Evolutionary conservation across 2,329 filamentous ascomycete genomes (phyloP).

Genomic region (Penicillium janthinellum): DNA sequence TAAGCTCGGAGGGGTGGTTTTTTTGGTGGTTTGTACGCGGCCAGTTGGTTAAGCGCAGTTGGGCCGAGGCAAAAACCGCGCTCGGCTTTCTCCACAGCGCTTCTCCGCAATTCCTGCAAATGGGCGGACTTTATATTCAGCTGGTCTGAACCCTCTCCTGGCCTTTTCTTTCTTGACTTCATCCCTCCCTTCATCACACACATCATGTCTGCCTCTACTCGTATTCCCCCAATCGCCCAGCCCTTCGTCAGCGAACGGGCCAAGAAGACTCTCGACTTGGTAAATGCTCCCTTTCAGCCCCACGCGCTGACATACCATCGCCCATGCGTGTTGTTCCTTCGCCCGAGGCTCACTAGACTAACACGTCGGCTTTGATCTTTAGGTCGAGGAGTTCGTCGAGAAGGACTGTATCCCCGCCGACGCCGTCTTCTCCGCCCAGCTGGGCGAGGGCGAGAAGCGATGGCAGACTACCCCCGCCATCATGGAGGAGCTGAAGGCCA

Average conservation of each 20-base stretch:
- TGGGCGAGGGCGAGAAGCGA: conserved; percentile 73
- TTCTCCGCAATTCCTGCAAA: conserved; percentile 28
- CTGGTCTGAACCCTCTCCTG: neutral
- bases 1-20: neutral
- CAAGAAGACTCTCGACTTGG: conserved; percentile 77
- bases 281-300: conserved; percentile 36
- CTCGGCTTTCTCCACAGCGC: conserved; percentile 36
- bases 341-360: neutral
- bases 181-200: conserved; percentile 6
- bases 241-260: conserved; percentile 79
- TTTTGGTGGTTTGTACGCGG: neutral
- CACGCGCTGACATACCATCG: neutral
- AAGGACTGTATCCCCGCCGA: conserved; percentile 92
- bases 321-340: neutral
- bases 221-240: conserved; percentile 60
- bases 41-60: neutral
- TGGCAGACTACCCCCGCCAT: conserved; percentile 79
- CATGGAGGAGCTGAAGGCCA: conserved; percentile 85
- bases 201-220: conserved; percentile 53
- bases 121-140: conserved; percentile 23
- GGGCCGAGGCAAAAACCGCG: conserved; percentile 32
- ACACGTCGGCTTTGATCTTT: neutral
- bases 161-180: neutral
- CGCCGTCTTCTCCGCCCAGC: conserved; percentile 74
- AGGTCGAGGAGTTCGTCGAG: conserved; percentile 94